Base-by-base conservation (phyloP, 768 basidiomycete species). In the Pleurotus tuber-regium region DNA sequence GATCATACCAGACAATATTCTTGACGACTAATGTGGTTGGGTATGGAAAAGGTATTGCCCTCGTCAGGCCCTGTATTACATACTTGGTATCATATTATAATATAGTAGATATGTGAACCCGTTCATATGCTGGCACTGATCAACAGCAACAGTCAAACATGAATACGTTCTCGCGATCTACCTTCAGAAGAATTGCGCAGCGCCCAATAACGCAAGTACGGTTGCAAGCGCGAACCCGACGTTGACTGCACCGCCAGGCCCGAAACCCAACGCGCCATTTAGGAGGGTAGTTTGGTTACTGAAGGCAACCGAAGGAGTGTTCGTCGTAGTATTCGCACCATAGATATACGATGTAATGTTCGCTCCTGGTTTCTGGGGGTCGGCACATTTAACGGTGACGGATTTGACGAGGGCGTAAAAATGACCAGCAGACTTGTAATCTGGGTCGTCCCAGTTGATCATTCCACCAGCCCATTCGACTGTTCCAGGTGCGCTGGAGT, bases 371-470 rank as follows among this genome's bases (percentile, higher is more conserved):
- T 72, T 49, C 2, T 59, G 48, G 3, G 80, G 67, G 58, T 86
- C 83, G 4, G 76, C 70, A 66, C 89, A 91, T 54, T 79, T 73
- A 60, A 92, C 70, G 18, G 78, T 70, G 47, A 91, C 75, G 3
- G 80, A 82, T 57, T 81, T 68, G 55, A 86, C 71, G 55, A 81
- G 70, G 5, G 82, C 78, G 57, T 85, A 86, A 66, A 88, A 91
- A 63, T 90, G 84, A 73, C 82, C 86, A 16, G 87, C 83, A 11
- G 85, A 63, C 44, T 67, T 52, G 66, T 91, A 93, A 66, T 93
- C 91, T 26, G 87, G 80, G 63, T 92, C 82, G 16, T 72, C 59
- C 86, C 87, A 94, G 71, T 91, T 71, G 68, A 92, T 89, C 80
- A 89, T 76, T 36, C 84, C 91, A 55, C 88, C 89, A 12, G 83